Conservation (phyloP, 768 basidiomycete species). For the Filobasidium floriforme region DNA sequence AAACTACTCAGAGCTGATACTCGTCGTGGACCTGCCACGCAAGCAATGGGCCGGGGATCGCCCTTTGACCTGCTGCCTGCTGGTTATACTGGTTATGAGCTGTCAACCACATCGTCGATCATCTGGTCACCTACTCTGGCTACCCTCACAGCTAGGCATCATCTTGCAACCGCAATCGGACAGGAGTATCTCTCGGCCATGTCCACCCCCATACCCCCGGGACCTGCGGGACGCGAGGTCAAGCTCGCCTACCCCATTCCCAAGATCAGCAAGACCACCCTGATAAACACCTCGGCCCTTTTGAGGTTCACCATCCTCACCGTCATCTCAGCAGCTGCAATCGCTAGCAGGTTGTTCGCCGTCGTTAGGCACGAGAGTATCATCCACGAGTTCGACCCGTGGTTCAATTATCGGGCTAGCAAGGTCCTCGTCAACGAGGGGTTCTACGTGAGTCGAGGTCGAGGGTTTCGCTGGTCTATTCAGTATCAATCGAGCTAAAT, state of each 20-base stretch:
- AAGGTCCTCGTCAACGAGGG: conserved; percentile 81
- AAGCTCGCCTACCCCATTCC: conserved; percentile 40
- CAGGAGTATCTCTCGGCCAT: not conserved
- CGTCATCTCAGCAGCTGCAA: conserved; percentile 86
- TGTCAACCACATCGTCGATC: no score
- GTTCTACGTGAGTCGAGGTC: conserved; percentile 71
- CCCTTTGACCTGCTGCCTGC: no score
- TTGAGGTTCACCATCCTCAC: conserved; percentile 81
- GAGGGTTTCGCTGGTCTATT: no score
- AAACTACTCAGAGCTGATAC: no score
- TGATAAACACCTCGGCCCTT: conserved; percentile 80
- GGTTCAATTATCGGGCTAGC: conserved; percentile 99
- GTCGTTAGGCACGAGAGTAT: conserved; percentile 98
- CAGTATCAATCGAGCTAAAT: no score
- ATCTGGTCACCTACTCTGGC: no score
- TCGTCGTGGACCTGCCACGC: no score
- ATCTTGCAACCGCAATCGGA: no score
- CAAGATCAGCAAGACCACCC: conserved; percentile 49
- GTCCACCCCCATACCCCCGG: not conserved
- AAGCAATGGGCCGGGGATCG: no score
- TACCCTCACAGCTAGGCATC: no score
- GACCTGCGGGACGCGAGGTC: not conserved
- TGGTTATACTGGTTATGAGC: no score
- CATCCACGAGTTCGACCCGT: conserved; percentile 98
- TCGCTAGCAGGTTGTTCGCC: conserved; percentile 91